Evolutionary conservation across 148 eudicot species (phyloP), one percentile per base, ranked within the genome.

Genomic region (Chenopodium formosanum): DNA sequence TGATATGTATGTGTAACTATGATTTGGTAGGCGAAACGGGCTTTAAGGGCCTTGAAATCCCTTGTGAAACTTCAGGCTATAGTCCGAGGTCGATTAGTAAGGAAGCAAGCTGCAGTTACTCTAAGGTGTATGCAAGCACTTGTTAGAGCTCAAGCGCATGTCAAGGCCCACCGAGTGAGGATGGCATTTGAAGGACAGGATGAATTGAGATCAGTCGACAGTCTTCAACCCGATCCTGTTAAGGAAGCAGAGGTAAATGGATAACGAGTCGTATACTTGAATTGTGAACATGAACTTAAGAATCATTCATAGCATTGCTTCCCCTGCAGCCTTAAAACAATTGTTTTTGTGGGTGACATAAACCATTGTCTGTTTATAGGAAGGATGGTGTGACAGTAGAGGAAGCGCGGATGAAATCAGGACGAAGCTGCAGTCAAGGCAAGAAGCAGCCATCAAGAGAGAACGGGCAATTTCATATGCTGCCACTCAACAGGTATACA

Each of bases 51-150:
- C 3, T 83, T 95, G 78, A 95, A 87, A 83, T 90, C 97, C 19
- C 80, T 95, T 52, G 98, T 95, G 65, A 88, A 92, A 83, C 87
- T 93, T 9, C 98, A 95, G 80, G 98, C 98, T 1, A 86, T 95
- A 65, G 93, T 95, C 74, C 91, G 97, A 16, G 98, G 98, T 0
- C 81, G 97, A 65, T 87, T 87, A n/a, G 97, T 95, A 7, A 87
- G 98, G 64, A 93, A 92, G 83, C 97, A 91, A 83, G 98, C 98
- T 32, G 97, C 84, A 10, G 89, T 95, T 29, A 95, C 98, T 23
- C 85, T 93, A 22, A 83, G 90, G 83, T 93, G 97, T 72, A 95
- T 95, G 98, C 97, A 95, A 83, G 95, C 97, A 74, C 97, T 94
- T 78, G 97, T 93, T 63, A 80, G 97, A 73, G 95, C 85, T 22